Evolutionary conservation across 768 basidiomycete species (phyloP), one percentile per base, ranked within the genome.

Genomic region (Boletus sensibilis): DNA sequence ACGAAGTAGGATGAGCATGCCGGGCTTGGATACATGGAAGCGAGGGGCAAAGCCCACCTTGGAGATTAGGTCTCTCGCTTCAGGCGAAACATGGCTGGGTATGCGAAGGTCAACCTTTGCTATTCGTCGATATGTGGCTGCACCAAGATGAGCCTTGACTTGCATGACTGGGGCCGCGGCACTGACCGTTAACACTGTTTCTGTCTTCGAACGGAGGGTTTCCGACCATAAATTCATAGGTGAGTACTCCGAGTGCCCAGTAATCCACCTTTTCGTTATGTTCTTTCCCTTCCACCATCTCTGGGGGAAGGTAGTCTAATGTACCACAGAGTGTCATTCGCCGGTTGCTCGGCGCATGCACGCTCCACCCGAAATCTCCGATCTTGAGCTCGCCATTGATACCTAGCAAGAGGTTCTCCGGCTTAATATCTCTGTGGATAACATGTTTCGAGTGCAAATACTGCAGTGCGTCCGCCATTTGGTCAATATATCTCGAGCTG

Each of bases 381-480:
- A 99, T 96, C 80, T 99, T 98, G 64, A 99, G 78, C 70, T 98
- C 96, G 39, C 96, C 96, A 63, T 94, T 93, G 65, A 98, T 83
- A 12, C 95, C 95, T 13, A 98, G 78, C 33, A 99, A 80, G 47
- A 99, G 74, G 71, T 99, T 99, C 76, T 99, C 96, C 0, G 97
- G 97, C 73, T 99, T 99, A 76, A 99, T 99, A 66, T 99, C 97
- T 33, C 97, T 85, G 72, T 99, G 97, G 49, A 98, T 99, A 67
- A 99, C 94, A 67, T 98, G 95, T 68, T 98, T 99, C 50, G 79
- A 76, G 69, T 99, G 97, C 18, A 98, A 80, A 69, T 99, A 99
- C 12, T 78, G 78, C 43, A 99, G 76, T 4, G 96, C 97, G 72
- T 98, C 96, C 11, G 95, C 90, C 96, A 99, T 98, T 70, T 98